Evolutionary conservation across 2,329 filamentous ascomycete species (phyloP).

Genomic region (Hypomyces perniciosus): DNA sequence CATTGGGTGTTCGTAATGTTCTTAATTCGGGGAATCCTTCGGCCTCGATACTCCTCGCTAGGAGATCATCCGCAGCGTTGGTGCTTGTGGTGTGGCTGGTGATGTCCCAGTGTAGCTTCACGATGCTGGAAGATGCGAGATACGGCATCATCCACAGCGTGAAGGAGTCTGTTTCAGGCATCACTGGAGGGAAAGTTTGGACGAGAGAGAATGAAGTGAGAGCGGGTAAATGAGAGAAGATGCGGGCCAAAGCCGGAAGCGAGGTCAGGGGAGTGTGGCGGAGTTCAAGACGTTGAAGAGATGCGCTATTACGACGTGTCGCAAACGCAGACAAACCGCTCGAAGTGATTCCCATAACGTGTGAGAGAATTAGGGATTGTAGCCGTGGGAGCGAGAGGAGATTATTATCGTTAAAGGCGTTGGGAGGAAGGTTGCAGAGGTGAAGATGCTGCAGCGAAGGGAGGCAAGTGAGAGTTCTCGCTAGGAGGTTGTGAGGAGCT

Average conservation of each 20-base stretch:
- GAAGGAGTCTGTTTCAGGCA: slow-evolving; percentile 48
- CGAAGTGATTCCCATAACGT: slow-evolving; percentile 50
- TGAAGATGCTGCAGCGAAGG: slow-evolving; percentile 53
- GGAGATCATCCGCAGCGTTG: slow-evolving; percentile 52
- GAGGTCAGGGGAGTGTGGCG: slow-evolving; percentile 52
- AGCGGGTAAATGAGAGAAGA: slow-evolving; percentile 48
- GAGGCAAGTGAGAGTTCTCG: slow-evolving; percentile 43
- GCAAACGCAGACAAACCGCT: slow-evolving; percentile 52
- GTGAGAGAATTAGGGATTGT: slow-evolving; percentile 48
- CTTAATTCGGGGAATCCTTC: slow-evolving; percentile 58
- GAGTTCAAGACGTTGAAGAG: slow-evolving; percentile 46
- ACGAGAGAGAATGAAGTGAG: slow-evolving; percentile 49
- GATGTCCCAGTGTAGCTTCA: slow-evolving; percentile 59
- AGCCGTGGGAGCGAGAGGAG: slow-evolving; percentile 51
- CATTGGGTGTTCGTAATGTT: slow-evolving; percentile 57
- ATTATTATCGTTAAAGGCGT: slow-evolving; percentile 51
- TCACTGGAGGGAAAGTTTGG: slow-evolving; percentile 48
- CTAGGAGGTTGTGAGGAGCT: slow-evolving; percentile 46
- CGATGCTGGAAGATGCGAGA: slow-evolving; percentile 49
- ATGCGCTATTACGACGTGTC: slow-evolving; percentile 39
- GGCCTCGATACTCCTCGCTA: slow-evolving; percentile 57
- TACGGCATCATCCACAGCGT: slow-evolving; percentile 58
- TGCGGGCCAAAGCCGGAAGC: slow-evolving; percentile 51
- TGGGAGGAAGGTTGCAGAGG: slow-evolving; percentile 49
- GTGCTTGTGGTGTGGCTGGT: slow-evolving; percentile 40